Conservation (phyloP, 768 basidiomycete genomes). For the Trametes coccinea region DNA sequence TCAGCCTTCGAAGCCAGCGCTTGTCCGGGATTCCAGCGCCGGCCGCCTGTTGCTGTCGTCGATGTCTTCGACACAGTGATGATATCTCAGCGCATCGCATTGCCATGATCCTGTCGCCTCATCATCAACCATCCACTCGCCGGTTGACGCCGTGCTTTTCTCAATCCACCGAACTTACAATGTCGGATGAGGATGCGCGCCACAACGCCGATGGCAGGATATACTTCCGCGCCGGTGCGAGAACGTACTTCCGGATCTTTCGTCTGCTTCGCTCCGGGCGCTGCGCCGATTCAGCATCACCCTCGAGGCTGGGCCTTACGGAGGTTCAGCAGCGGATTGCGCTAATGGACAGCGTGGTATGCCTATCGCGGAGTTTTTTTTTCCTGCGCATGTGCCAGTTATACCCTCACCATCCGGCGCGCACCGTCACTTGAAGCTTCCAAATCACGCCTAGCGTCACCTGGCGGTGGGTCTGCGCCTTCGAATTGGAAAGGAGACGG, state of each 20-base stretch:
- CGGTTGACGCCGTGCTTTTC: background rate
- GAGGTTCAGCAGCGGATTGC: background rate
- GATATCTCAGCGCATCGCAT: background rate
- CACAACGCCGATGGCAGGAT: background rate
- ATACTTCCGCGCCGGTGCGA: constrained; percentile 1
- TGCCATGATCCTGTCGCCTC: no score
- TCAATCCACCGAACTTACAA: background rate
- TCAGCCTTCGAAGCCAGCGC: no score
- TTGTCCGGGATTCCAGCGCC: no score
- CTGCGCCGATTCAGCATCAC: background rate
- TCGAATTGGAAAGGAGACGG: constrained; percentile 10
- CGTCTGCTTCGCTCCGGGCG: constrained; percentile 1
- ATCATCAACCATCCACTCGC: no score
- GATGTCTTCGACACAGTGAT: background rate
- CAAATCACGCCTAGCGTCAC: constrained; percentile 11
- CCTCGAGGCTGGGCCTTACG: constrained; percentile 1
- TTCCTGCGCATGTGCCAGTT: constrained; percentile 9
- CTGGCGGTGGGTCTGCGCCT: constrained; percentile 10
- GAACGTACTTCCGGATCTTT: constrained; percentile 7
- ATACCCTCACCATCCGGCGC: background rate
- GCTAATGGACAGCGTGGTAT: background rate
- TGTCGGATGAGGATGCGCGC: background rate
- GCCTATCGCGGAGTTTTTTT: constrained; percentile 10
- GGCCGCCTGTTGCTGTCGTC: background rate
- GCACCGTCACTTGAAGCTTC: constrained; percentile 15